phyloP scores from a whole-genome alignment of 2,329 filamentous ascomycete genomes.

The Xylaria arbuscula region DNA sequence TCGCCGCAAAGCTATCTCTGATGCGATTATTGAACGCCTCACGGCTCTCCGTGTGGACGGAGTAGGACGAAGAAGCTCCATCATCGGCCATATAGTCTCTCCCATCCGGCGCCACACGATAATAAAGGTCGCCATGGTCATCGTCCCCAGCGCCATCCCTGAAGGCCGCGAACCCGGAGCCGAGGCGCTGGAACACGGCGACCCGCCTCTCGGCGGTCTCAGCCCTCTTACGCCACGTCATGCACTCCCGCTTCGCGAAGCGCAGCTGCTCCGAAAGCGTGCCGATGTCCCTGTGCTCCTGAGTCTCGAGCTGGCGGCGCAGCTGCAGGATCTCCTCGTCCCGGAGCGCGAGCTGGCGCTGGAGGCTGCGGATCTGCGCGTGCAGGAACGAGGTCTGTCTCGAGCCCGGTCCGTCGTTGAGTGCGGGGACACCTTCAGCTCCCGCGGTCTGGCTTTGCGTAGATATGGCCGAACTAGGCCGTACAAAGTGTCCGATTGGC shows the following conservation, averaged over 20 bases:
- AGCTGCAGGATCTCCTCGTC: slow-evolving; percentile 60
- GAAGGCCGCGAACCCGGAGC: slow-evolving; percentile 39
- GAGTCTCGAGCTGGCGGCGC: slow-evolving; percentile 58
- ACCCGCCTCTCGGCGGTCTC: slow-evolving; percentile 66
- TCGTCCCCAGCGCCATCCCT: slow-evolving; percentile 4
- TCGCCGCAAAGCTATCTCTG: slow-evolving; percentile 25
- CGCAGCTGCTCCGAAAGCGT: slow-evolving; percentile 62
- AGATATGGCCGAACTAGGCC: slow-evolving; percentile 47
- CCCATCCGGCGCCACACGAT: background rate
- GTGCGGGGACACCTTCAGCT: background rate
- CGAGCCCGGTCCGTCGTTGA: background rate
- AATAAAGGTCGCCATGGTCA: background rate
- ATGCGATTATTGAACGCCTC: slow-evolving; percentile 34
- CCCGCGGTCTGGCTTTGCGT: slow-evolving; percentile 3
- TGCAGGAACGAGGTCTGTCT: slow-evolving; percentile 53
- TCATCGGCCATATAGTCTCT: background rate
- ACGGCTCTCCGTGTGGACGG: slow-evolving; percentile 33
- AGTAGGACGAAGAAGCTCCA: slow-evolving; percentile 23
- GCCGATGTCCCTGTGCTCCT: slow-evolving; percentile 57
- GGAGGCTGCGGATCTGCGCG: slow-evolving; percentile 61
- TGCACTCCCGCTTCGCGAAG: slow-evolving; percentile 55
- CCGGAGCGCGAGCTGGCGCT: slow-evolving; percentile 58
- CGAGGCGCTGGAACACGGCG: slow-evolving; percentile 60
- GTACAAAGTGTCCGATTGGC: slow-evolving; percentile 54
- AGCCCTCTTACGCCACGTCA: slow-evolving; percentile 66